Conservation (phyloP, 768 basidiomycete genomes). For the Phanerodontia chrysosporium region DNA sequence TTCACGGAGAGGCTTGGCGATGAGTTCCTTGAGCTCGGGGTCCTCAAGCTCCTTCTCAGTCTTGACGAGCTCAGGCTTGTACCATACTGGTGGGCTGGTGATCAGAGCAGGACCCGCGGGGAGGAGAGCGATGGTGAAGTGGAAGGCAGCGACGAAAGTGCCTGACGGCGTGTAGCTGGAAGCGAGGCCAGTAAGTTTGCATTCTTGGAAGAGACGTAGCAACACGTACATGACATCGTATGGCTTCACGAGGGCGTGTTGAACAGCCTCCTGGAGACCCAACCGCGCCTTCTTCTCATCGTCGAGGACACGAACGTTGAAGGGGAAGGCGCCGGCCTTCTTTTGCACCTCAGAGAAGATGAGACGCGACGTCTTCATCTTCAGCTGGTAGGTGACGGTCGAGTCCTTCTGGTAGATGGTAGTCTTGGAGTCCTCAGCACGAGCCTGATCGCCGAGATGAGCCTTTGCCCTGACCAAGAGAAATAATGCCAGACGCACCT, state of each 20-base stretch:
- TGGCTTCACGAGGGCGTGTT: conserved; percentile 89
- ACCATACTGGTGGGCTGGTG: conserved; percentile 88
- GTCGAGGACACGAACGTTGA: conserved; percentile 90
- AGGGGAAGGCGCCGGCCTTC: conserved; percentile 97
- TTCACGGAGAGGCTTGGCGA: conserved; percentile 79
- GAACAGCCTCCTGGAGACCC: conserved; percentile 93
- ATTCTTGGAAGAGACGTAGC: neutral
- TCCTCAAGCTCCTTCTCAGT: conserved; percentile 88
- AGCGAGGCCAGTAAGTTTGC: neutral
- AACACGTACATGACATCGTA: conserved; percentile 86
- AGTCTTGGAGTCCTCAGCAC: conserved; percentile 83
- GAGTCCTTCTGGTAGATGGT: conserved; percentile 91
- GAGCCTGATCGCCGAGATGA: conserved; percentile 52
- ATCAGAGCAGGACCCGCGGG: conserved; percentile 86
- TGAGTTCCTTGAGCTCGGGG: conserved; percentile 74
- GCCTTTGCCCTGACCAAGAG: neutral
- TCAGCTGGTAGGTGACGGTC: conserved; percentile 87
- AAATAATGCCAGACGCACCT: conserved; percentile 47
- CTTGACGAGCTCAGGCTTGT: conserved; percentile 87
- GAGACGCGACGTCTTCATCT: conserved; percentile 96
- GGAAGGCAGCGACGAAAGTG: conserved; percentile 91
- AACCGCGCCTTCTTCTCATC: conserved; percentile 95
- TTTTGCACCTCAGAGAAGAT: conserved; percentile 97
- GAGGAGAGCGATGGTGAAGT: conserved; percentile 93
- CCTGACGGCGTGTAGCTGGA: conserved; percentile 72